These are phyloP conservation scores for Cyberlindnera euphorbiiphila DNA, from an alignment of 805 yeast species.

Conservation along the genomic window DNA sequence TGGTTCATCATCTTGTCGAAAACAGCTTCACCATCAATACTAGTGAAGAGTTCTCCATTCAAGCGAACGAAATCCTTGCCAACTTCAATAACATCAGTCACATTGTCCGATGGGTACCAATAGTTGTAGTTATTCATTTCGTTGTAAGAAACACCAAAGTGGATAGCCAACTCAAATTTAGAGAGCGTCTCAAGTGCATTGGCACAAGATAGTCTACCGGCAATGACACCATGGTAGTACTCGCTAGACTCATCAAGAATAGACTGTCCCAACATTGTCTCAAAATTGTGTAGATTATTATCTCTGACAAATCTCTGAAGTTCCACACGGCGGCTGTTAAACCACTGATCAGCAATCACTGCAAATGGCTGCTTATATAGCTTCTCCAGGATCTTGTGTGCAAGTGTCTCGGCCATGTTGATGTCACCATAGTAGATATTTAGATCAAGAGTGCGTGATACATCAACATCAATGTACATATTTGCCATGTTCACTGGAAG, in stretches of 20 bases:
- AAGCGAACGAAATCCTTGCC: slow-evolving; percentile 26
- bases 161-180: slow-evolving; percentile 60
- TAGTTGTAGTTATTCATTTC: slow-evolving; percentile 45
- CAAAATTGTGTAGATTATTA: slow-evolving; percentile 26
- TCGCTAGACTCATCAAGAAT: slow-evolving; percentile 40
- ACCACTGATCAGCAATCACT: slow-evolving; percentile 67
- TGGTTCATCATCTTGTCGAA: slow-evolving; percentile 14
- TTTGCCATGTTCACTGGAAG: slow-evolving; percentile 62
- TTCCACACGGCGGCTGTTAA: slow-evolving; percentile 45
- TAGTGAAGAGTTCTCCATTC: slow-evolving; percentile 15
- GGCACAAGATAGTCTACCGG: slow-evolving; percentile 50
- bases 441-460: slow-evolving; percentile 24
- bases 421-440: slow-evolving; percentile 20
- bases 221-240: slow-evolving; percentile 63
- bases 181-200: slow-evolving; percentile 43
- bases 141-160: slow-evolving; percentile 61
- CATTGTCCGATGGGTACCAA: slow-evolving; percentile 10
- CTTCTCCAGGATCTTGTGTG: slow-evolving; percentile 41
- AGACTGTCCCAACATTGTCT: slow-evolving; percentile 17
- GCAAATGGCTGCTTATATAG: slow-evolving; percentile 57
- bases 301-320: slow-evolving; percentile 44
- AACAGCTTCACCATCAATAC: slow-evolving; percentile 21
- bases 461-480: slow-evolving; percentile 31
- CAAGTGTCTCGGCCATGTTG: slow-evolving; percentile 33
- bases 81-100: slow-evolving; percentile 21